phyloP scores from a whole-genome alignment of 108 stramenopile species.

The Fistulifera solaris region DNA sequence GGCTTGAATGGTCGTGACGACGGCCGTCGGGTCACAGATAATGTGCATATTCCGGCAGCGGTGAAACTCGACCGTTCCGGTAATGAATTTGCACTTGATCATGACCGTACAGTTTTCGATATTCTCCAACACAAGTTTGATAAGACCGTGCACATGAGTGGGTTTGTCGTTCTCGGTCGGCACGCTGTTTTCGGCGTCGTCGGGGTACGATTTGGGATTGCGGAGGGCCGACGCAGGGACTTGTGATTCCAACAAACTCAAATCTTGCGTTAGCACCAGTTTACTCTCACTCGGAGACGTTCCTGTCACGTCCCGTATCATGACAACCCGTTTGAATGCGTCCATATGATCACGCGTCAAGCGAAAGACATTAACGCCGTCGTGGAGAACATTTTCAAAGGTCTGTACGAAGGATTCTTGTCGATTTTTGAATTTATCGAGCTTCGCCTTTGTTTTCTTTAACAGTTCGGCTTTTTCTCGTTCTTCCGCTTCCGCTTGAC shows the following conservation, averaged over 20 bases:
- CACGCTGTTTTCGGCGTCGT: conserved; percentile 64
- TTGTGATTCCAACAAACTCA: conserved; percentile 66
- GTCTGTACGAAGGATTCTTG: conserved; percentile 42
- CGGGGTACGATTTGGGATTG: conserved; percentile 44
- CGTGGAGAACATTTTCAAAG: conserved; percentile 35
- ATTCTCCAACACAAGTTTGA: conserved; percentile 66
- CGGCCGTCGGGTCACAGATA: conserved; percentile 53
- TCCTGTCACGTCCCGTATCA: conserved; percentile 53
- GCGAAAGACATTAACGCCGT: conserved; percentile 21
- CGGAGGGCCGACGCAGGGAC: conserved; percentile 27
- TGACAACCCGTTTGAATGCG: conserved; percentile 72
- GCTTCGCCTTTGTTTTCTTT: conserved; percentile 37
- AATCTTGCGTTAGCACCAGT: conserved; percentile 70
- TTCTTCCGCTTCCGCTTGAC: conserved; percentile 68
- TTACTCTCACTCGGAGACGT: conserved; percentile 29
- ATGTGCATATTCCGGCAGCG: conserved; percentile 63
- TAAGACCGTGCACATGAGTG: conserved; percentile 46
- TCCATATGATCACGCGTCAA: conserved; percentile 70
- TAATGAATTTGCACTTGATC: conserved; percentile 79
- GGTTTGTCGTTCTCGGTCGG: conserved; percentile 9
- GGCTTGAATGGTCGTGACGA: conserved; percentile 71
- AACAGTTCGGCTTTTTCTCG: conserved; percentile 55
- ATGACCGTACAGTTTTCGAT: conserved; percentile 69
- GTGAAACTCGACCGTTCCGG: conserved; percentile 67
- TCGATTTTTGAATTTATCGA: conserved; percentile 62